A percentile compares a stretch with the other conserved stretches of the same genome.
Conservation (phyloP, 495 filamentous ascomycete species). For the Cryomyces minteri region DNA sequence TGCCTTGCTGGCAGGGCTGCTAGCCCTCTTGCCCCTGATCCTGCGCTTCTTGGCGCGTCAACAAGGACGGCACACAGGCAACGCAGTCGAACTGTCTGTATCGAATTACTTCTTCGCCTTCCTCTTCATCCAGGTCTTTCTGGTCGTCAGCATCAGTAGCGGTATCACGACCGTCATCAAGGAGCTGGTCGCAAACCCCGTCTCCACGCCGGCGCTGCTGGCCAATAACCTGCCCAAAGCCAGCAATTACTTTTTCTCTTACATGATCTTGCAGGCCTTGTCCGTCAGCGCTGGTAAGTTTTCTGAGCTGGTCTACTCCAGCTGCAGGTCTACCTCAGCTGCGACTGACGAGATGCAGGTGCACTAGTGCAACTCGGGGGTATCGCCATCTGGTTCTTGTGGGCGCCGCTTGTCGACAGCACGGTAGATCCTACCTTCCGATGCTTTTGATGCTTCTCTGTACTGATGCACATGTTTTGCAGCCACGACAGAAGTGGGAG, state of each 20-base stretch:
- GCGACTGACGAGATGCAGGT: conserved; percentile 19
- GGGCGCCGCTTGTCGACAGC: conserved; percentile 59
- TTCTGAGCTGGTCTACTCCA: too few species aligned
- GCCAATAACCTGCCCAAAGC: conserved; percentile 73
- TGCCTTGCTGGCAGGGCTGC: conserved; percentile 55
- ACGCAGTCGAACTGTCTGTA: conserved; percentile 59
- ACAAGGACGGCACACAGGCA: conserved; percentile 71
- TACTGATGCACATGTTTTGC: too few species aligned
- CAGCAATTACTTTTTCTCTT: conserved; percentile 94
- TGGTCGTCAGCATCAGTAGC: conserved; percentile 80
- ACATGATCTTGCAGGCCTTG: conserved; percentile 89
- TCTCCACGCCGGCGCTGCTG: conserved; percentile 45
- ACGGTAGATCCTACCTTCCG: conserved; percentile 27
- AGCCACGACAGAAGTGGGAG: conserved; percentile 62
- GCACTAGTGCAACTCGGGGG: conserved; percentile 71
- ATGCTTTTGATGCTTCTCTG: too few species aligned
- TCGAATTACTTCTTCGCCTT: conserved; percentile 92
- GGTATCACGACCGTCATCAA: conserved; percentile 52
- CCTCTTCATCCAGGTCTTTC: conserved; percentile 86
- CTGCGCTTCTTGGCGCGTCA: conserved; percentile 54
- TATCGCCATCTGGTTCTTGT: conserved; percentile 62
- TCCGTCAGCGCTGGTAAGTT: conserved; percentile 47
- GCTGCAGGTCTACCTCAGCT: too few species aligned
- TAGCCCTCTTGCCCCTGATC: conserved; percentile 63
- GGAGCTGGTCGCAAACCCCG: conserved; percentile 35